Percentiles rank a stretch among this genome's conserved stretches.
Evolutionary conservation across 1,284 basidiomycete species (phyloP).

Genomic region (Athelia psychrophila): DNA sequence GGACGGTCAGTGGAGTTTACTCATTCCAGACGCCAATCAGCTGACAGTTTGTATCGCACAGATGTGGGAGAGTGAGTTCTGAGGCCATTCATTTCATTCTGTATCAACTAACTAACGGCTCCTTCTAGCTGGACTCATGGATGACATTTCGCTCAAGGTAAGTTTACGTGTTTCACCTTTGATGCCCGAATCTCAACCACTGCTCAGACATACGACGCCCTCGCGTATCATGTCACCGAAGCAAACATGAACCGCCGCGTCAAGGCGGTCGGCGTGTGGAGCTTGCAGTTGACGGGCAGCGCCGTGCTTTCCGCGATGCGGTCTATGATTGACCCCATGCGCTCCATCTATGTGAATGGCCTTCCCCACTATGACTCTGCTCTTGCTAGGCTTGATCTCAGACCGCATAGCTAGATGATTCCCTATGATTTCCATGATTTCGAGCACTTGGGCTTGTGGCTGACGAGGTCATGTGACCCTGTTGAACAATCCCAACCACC

Average conservation of each 20-base stretch:
- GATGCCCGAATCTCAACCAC: neutral
- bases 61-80: conserved; percentile 81
- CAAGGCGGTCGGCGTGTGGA: conserved; percentile 84
- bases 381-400: neutral
- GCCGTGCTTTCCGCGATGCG: conserved; percentile 60
- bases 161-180: conserved; percentile 5
- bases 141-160: conserved; percentile 77
- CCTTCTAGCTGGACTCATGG: conserved; percentile 71
- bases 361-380: neutral
- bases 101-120: conserved; percentile 14
- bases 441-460: too few species aligned
- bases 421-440: too few species aligned
- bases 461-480: too few species aligned
- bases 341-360: conserved; percentile 16
- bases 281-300: conserved; percentile 70
- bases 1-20: conserved; percentile 67
- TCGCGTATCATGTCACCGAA: conserved; percentile 89
- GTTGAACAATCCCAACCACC: too few species aligned
- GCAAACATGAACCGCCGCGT: conserved; percentile 85
- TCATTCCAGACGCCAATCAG: neutral
- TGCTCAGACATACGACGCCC: conserved; percentile 77
- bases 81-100: neutral
- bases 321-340: conserved; percentile 54
- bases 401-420: too few species aligned
- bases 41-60: conserved; percentile 27